Percentiles rank a stretch among this genome's conserved stretches.
Evolutionary conservation across 768 basidiomycete species (phyloP).

Genomic region (Peribolospora baueri): DNA sequence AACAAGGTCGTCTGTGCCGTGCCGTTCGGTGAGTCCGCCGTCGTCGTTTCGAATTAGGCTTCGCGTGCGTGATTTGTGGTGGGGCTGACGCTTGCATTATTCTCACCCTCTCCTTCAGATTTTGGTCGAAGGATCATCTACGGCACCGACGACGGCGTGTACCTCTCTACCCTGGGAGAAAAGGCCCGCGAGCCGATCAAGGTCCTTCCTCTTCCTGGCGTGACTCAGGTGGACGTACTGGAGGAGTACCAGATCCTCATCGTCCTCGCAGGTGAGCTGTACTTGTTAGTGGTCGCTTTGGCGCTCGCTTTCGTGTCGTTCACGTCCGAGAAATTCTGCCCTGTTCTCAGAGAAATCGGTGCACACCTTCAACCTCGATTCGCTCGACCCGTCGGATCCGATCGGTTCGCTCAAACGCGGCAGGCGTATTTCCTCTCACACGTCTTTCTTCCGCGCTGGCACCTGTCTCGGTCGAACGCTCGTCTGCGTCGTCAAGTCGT

Average conservation of each 20-base stretch:
- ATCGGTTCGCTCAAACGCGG: slow-evolving; percentile 75
- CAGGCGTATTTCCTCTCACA: slow-evolving; percentile 84
- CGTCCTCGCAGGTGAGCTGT: slow-evolving; percentile 67
- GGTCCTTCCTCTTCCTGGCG: slow-evolving; percentile 66
- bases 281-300: background rate
- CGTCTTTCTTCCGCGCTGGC: slow-evolving; percentile 92
- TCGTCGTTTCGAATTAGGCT: background rate
- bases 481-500: slow-evolving; percentile 91
- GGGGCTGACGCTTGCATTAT: background rate
- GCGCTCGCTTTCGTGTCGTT: background rate
- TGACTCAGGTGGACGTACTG: slow-evolving; percentile 81
- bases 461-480: slow-evolving; percentile 70
- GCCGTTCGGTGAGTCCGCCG: slow-evolving; percentile 41
- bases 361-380: slow-evolving; percentile 82
- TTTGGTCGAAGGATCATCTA: slow-evolving; percentile 67
- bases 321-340: background rate
- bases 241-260: slow-evolving; percentile 88
- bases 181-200: slow-evolving; percentile 36
- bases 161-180: slow-evolving; percentile 67
- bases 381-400: slow-evolving; percentile 70
- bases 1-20: slow-evolving; percentile 87
- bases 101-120: slow-evolving; percentile 24
- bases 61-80: background rate
- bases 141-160: slow-evolving; percentile 94
- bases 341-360: slow-evolving; percentile 56